These are phyloP conservation scores for Leptographium flavum DNA, from an alignment of 2,329 filamentous ascomycete genomes.

Conservation along the genomic window DNA sequence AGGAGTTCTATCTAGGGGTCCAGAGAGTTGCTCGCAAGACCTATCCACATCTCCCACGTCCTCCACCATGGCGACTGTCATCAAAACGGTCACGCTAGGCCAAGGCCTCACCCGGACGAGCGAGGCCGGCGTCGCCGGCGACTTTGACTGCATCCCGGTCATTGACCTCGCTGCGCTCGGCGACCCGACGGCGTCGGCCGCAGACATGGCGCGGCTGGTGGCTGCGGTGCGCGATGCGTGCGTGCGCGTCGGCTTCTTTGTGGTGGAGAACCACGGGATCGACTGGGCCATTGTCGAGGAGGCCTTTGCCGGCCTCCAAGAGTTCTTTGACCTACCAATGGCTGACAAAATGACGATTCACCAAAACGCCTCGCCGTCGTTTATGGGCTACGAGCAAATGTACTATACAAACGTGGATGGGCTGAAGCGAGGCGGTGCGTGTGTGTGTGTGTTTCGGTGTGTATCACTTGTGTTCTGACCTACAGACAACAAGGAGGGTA, in stretches of 20 bases:
- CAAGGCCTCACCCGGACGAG: neutral
- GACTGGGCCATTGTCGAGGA: neutral
- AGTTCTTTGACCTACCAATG: neutral
- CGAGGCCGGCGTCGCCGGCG: neutral
- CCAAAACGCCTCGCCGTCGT: neutral
- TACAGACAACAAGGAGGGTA: neutral
- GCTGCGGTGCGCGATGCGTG: neutral
- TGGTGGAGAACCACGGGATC: neutral
- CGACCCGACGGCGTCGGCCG: neutral
- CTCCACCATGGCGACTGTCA: no score
- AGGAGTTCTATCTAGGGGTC: no score
- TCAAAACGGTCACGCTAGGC: neutral
- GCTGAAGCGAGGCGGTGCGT: neutral
- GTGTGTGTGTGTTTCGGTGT: neutral
- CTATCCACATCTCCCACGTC: no score
- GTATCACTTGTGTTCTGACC: neutral
- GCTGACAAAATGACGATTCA: neutral
- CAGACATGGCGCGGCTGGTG: neutral
- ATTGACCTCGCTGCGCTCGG: neutral
- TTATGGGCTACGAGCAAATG: constrained; percentile 2
- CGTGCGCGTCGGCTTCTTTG: neutral
- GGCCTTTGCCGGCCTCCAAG: neutral
- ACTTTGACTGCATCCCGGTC: neutral
- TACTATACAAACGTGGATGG: constrained; percentile 1
- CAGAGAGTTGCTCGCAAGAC: neutral